These are phyloP conservation scores for Fragilaria crotonensis DNA, from an alignment of 108 stramenopile genomes.

Conservation along the genomic window DNA sequence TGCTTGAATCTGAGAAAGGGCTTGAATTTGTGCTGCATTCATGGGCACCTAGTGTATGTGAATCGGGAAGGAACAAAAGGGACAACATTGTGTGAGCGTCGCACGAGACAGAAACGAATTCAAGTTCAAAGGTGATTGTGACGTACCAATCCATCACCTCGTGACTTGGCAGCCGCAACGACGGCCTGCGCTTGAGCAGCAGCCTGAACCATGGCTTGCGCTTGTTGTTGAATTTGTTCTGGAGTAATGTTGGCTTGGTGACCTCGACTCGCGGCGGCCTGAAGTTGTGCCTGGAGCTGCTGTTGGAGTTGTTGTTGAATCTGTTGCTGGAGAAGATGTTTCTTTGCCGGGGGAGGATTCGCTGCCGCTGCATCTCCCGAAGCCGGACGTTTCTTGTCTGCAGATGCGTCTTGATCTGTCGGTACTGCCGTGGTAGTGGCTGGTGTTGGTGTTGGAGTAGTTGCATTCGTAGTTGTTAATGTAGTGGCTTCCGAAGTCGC, in stretches of 20 bases:
- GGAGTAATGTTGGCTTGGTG: constrained; percentile 83
- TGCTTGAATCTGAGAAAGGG: constrained; percentile 73
- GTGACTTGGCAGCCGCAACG: constrained; percentile 75
- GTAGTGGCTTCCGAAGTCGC: background rate
- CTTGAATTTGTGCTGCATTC: constrained; percentile 55
- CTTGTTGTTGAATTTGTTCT: constrained; percentile 83
- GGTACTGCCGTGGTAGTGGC: background rate
- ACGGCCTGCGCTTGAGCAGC: constrained; percentile 87
- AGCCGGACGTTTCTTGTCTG: constrained; percentile 7
- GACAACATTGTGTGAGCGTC: background rate
- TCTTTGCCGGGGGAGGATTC: constrained; percentile 13
- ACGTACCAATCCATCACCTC: constrained; percentile 64
- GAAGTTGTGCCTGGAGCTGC: constrained; percentile 71
- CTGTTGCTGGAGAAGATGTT: constrained; percentile 65
- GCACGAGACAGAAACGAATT: background rate
- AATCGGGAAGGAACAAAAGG: background rate
- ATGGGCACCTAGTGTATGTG: constrained; percentile 10
- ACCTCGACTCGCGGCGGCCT: constrained; percentile 78
- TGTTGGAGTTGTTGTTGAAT: constrained; percentile 78
- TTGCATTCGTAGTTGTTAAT: constrained; percentile 1
- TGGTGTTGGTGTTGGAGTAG: constrained; percentile 2
- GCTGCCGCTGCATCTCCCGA: too few relatives aligned
- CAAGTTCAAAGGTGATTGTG: background rate
- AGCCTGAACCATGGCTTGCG: constrained; percentile 85
- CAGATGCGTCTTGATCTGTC: background rate